Base-by-base conservation (phyloP, 1,284 basidiomycete genomes). In the Calocybe gambosa region DNA sequence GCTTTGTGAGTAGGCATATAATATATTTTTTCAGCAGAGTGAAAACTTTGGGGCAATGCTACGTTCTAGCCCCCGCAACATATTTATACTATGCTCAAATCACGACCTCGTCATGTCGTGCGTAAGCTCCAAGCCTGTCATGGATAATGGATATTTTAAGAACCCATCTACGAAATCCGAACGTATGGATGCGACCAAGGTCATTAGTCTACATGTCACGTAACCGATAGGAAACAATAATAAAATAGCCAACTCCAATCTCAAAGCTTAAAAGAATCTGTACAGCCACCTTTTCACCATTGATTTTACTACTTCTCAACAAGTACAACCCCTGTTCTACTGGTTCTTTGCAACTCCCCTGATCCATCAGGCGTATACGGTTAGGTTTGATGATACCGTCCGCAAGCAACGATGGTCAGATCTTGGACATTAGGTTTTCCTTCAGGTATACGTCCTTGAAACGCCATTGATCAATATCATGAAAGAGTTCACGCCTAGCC, bases 211-310 rank as follows among this genome's bases (percentile, higher is more conserved):
- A n/a, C n/a, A n/a, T n/a, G n/a, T n/a, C n/a, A n/a, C n/a, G n/a
- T n/a, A n/a, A n/a, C n/a, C n/a, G n/a, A n/a, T n/a, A n/a, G n/a
- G n/a, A n/a, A n/a, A n/a, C n/a, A n/a, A n/a, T n/a, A n/a, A n/a
- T n/a, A n/a, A n/a, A n/a, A n/a, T n/a, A n/a, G n/a, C n/a, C n/a
- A n/a, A n/a, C n/a, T n/a, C n/a, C 42, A 1, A 74, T 74, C 9
- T 26, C 25, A 47, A 9, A 74, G 71, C 58, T 37, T 39, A 51
- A 25, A 16, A 23, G 42, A 23, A 74, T 54, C 49, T 70, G 68
- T 1, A 77, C 61, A 2, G 77, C 57, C 0, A 75, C 62, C 51
- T 76, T 78, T 55, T 74, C 70, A 13, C 74, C 73, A 23, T 70
- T 73, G 35, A 76, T 57, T 54, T 70, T 66, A 51, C 73, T 73